Evolutionary conservation across 2,329 filamentous ascomycete genomes (phyloP).

Genomic region (Colletotrichum spinosum): DNA sequence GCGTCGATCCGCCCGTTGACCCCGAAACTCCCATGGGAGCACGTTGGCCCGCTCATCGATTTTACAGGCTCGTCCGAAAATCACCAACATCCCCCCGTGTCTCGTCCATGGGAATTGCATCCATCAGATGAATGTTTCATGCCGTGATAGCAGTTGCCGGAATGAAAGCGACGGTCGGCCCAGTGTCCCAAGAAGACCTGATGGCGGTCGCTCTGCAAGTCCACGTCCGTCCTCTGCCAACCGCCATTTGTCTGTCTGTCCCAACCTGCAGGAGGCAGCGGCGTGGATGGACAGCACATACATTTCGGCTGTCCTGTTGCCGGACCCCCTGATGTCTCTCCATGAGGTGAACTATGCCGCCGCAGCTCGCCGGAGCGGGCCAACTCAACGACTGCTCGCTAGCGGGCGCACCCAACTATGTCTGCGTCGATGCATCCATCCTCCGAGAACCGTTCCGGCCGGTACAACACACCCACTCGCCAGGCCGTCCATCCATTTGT

Average conservation of each 20-base stretch:
- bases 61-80: conserved; percentile 27
- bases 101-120: conserved; percentile 28
- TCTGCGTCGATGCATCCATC: conserved; percentile 9
- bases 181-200: background rate
- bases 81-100: conserved; percentile 15
- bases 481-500: conserved; percentile 19
- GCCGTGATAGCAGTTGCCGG: conserved; percentile 2
- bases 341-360: conserved; percentile 9
- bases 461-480: conserved; percentile 25
- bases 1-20: conserved; percentile 22
- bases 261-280: background rate
- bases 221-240: background rate
- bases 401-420: conserved; percentile 22
- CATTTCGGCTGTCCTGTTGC: conserved; percentile 15
- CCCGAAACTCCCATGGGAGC: conserved; percentile 27
- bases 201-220: conserved; percentile 1
- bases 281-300: conserved; percentile 15
- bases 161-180: conserved; percentile 6
- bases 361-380: conserved; percentile 25
- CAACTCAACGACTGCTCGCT: conserved; percentile 26
- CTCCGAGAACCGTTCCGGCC: conserved; percentile 20
- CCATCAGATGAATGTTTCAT: conserved; percentile 21
- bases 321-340: conserved; percentile 24
- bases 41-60: conserved; percentile 27
- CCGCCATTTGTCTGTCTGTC: conserved; percentile 1